Base-by-base conservation (phyloP, 192 early-diverging fungal species). In the Podila verticillata region DNA sequence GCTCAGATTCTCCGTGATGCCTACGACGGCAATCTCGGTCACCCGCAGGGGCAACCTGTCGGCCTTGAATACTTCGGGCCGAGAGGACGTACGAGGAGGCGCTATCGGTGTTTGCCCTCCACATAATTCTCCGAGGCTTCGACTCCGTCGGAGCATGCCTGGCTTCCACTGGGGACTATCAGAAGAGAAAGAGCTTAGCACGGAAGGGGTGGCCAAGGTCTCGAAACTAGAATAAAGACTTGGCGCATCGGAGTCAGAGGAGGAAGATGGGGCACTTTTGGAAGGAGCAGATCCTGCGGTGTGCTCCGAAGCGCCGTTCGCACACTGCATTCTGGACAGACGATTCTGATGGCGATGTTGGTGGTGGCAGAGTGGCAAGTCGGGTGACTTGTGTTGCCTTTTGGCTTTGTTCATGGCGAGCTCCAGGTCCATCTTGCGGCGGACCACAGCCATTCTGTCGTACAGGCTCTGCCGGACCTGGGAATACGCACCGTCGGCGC, bases 401-500 rank as follows among this genome's bases (percentile, higher is more conserved):
- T 54, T 54, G 6, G 22, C 22, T 17, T 44, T 44, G 13, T 17
- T 10, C 39, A 4, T 9, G 39, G 39, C 39, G 39, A 10, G 39
- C 13, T 44, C 39, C 39, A 24, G 10, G 4, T 54, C 51, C 51
- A 54, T 10, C 51, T 12, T n/a, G 20, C 51, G 51, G 3, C 51
- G n/a, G 51, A 54, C 4, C 7, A 54, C 51, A 54, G 22, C 51
- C n/a, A 54, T 54, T 54, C 51, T n/a, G 20, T 54, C 51, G 24
- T 54, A 54, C n/a, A 54, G 51, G 2, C 51, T 54, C 51, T 54
- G 51, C 3, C 51, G 51, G 51, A 54, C 51, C n/a, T 24, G 51
- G 22, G 51, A 54, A 54, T 54, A 54, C 24, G 51, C 51, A 54
- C 51, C 51, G 51, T 54, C 51, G 8, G 51, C 51, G 17, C 51